A percentile compares a stretch with the other conserved stretches of the same genome.
Conservation (phyloP, 2,329 filamentous ascomycete species). For the Hypoxylon sp. region DNA sequence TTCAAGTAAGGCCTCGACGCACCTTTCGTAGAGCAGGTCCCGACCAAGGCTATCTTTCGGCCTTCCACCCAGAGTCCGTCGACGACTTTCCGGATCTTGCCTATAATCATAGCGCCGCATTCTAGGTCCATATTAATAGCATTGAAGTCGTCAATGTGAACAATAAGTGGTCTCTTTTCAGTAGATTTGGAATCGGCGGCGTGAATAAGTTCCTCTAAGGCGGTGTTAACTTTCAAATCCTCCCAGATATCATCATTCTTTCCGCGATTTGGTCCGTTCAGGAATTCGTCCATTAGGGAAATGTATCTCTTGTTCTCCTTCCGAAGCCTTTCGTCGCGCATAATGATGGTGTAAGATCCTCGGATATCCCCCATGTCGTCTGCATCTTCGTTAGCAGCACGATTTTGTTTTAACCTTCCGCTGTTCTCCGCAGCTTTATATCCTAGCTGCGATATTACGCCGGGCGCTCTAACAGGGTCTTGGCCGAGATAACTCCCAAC, state of each 20-base stretch:
- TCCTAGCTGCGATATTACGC: constrained; percentile 66
- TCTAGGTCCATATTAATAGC: constrained; percentile 79
- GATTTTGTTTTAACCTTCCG: constrained; percentile 56
- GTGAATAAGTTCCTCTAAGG: constrained; percentile 69
- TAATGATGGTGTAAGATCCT: constrained; percentile 34
- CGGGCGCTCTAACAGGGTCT: constrained; percentile 60
- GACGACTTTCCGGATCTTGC: constrained; percentile 77
- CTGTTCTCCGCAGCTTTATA: constrained; percentile 69
- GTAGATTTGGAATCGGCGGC: constrained; percentile 57
- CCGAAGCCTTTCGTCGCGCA: constrained; percentile 41
- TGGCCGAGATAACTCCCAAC: constrained; percentile 78
- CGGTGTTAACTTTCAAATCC: constrained; percentile 70
- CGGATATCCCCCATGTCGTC: constrained; percentile 21
- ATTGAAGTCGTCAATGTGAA: constrained; percentile 85
- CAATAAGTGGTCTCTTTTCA: constrained; percentile 69
- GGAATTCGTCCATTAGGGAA: constrained; percentile 60
- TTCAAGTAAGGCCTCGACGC: constrained; percentile 59
- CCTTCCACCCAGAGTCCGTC: constrained; percentile 79
- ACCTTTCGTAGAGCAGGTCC: constrained; percentile 75
- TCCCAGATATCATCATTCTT: constrained; percentile 68
- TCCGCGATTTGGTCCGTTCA: constrained; percentile 57
- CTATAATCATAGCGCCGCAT: constrained; percentile 74
- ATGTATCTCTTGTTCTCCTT: constrained; percentile 48
- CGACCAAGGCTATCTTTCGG: constrained; percentile 80
- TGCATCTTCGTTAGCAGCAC: constrained; percentile 31